phyloP scores from a whole-genome alignment of 345 rosid species.

The Corchorus olitorius region DNA sequence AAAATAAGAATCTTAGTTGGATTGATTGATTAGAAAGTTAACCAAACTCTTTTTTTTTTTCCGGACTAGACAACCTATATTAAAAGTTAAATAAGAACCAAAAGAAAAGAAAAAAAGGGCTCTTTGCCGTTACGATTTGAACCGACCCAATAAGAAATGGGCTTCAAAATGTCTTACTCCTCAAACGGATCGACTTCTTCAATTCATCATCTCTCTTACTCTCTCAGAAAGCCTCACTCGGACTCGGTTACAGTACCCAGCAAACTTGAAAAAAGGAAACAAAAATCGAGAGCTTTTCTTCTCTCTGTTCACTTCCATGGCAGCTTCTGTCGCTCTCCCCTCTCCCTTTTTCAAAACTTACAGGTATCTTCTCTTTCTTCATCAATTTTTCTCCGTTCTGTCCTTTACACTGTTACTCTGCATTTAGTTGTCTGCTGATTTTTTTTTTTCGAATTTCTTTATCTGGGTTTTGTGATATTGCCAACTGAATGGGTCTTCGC shows the following conservation, averaged over 20 bases:
- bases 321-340: constrained; percentile 14
- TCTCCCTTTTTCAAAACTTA: constrained; percentile 3
- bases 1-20: too few relatives aligned
- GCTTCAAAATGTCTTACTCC: background rate
- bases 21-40: too few relatives aligned
- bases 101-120: too few relatives aligned
- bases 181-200: background rate
- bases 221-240: too few relatives aligned
- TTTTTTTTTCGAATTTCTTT: background rate
- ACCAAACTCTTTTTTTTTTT: too few relatives aligned
- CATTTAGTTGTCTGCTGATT: background rate
- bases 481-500: background rate
- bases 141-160: background rate
- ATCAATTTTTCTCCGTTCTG: too few relatives aligned
- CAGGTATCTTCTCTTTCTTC: background rate
- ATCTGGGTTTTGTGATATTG: background rate
- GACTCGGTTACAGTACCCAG: background rate
- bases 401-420: too few relatives aligned
- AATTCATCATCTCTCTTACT: background rate
- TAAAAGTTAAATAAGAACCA: too few relatives aligned
- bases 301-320: background rate
- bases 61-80: too few relatives aligned
- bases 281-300: background rate
- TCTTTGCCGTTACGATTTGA: too few relatives aligned
- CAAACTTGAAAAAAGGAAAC: background rate